Percentiles rank a stretch among this genome's conserved stretches.
Evolutionary conservation across 805 yeast species (phyloP).

Genomic region (Starmerella vitae): DNA sequence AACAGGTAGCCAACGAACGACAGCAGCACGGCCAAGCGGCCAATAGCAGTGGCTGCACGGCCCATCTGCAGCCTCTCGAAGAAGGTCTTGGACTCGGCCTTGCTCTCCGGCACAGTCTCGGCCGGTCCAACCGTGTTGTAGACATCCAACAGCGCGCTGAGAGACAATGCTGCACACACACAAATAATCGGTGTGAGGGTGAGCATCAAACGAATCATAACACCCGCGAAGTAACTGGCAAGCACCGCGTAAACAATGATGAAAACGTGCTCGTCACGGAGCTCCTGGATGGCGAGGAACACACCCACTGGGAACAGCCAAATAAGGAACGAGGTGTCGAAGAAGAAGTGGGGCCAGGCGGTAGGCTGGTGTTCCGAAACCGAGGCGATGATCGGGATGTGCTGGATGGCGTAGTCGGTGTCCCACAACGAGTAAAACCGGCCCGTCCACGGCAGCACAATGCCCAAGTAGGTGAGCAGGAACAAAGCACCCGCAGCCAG

Average conservation of each 20-base stretch:
- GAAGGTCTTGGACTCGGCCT: slow-evolving; percentile 14
- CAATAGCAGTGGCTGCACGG: slow-evolving; percentile 26
- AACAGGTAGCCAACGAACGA: slow-evolving; percentile 62
- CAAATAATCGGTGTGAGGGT: slow-evolving; percentile 94
- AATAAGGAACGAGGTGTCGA: slow-evolving; percentile 80
- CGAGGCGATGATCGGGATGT: slow-evolving; percentile 96
- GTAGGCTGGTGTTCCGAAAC: slow-evolving; percentile 99
- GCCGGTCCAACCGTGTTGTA: slow-evolving; percentile 31
- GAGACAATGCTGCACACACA: slow-evolving; percentile 79
- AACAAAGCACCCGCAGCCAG: slow-evolving; percentile 62
- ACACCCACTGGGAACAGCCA: slow-evolving; percentile 99
- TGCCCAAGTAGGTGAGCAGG: slow-evolving; percentile 73
- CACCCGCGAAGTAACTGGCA: slow-evolving; percentile 96
- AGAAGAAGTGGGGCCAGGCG: slow-evolving; percentile 98
- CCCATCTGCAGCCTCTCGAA: slow-evolving; percentile 18
- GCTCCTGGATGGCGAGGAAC: slow-evolving; percentile 75
- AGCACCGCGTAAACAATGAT: slow-evolving; percentile 84
- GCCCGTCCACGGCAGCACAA: slow-evolving; percentile 99
- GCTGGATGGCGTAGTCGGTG: slow-evolving; percentile 92
- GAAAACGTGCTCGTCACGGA: slow-evolving; percentile 84
- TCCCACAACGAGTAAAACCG: slow-evolving; percentile 98
- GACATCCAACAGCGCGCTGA: slow-evolving; percentile 70
- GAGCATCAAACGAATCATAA: slow-evolving; percentile 94
- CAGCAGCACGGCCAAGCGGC: slow-evolving; percentile 49
- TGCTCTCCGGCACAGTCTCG: not conserved